These are phyloP conservation scores for Beauveria bassiana DNA, from an alignment of 2,329 filamentous ascomycete genomes.

Conservation along the genomic window DNA sequence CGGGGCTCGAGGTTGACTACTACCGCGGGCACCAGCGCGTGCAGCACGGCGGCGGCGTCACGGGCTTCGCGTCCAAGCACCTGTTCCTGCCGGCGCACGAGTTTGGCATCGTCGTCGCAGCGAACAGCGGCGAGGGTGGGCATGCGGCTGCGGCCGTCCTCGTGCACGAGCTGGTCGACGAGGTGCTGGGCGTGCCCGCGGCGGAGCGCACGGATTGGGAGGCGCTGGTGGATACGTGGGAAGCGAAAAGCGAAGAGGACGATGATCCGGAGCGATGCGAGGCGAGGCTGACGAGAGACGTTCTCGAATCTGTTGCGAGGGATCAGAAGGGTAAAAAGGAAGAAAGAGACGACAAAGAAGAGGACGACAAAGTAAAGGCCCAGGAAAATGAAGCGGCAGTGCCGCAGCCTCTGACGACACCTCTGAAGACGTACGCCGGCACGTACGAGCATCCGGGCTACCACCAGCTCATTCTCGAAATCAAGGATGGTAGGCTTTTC, in stretches of 20 bases:
- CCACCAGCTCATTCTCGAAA: constrained; percentile 16
- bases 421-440: constrained; percentile 1
- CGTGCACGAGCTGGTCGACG: constrained; percentile 17
- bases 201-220: constrained; percentile 9
- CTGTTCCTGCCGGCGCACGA: constrained; percentile 20
- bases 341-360: not conserved
- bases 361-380: not conserved
- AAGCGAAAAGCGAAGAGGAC: not conserved
- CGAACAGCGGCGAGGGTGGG: constrained; percentile 17
- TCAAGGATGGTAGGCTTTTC: constrained; percentile 15
- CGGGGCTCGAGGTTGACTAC: constrained; percentile 18
- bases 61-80: constrained; percentile 20
- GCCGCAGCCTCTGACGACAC: not conserved
- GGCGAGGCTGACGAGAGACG: not conserved
- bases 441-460: constrained; percentile 18
- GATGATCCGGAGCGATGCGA: not conserved
- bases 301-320: not conserved
- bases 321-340: not conserved
- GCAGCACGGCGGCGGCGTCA: constrained; percentile 19
- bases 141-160: constrained; percentile 15
- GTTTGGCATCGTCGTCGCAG: constrained; percentile 20
- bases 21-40: constrained; percentile 18
- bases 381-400: not conserved
- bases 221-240: not conserved
- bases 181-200: constrained; percentile 5